phyloP scores from a whole-genome alignment of 495 filamentous ascomycete genomes.

The Aspergillus taichungensis region DNA sequence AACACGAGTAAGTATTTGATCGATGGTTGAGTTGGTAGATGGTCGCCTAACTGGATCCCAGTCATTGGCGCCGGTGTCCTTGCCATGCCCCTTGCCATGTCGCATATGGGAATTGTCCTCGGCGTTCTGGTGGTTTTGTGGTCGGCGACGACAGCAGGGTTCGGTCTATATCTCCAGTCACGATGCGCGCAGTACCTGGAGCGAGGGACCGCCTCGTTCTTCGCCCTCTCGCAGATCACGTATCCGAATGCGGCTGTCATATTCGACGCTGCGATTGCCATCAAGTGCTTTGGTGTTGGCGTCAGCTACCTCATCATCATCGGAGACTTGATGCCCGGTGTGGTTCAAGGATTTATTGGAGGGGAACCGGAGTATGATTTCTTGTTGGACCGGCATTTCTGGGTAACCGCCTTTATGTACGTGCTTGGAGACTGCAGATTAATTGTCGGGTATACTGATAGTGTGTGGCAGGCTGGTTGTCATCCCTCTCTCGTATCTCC shows the following conservation, averaged over 20 bases:
- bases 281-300: conserved; percentile 96
- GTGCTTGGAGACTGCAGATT: conserved; percentile 10
- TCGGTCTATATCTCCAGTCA: conserved; percentile 90
- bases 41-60: conserved; percentile 21
- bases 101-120: conserved; percentile 79
- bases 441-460: conserved; percentile 9
- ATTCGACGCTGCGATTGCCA: conserved; percentile 91
- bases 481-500: conserved; percentile 86
- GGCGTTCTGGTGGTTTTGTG: conserved; percentile 81
- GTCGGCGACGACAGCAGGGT: conserved; percentile 79
- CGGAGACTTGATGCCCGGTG: conserved; percentile 94
- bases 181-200: conserved; percentile 89
- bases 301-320: conserved; percentile 98
- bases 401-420: conserved; percentile 96
- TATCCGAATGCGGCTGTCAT: conserved; percentile 94
- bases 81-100: conserved; percentile 89
- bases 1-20: conserved; percentile 63
- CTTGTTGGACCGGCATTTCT: conserved; percentile 83
- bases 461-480: conserved; percentile 62
- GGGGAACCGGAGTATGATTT: conserved; percentile 54
- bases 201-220: conserved; percentile 73
- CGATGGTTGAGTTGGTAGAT: neutral
- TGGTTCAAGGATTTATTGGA: conserved; percentile 66
- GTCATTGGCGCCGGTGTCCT: conserved; percentile 91
- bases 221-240: conserved; percentile 87